Percentiles rank a stretch among this genome's conserved stretches.
Evolutionary conservation across 2,329 filamentous ascomycete species (phyloP).

Genomic region (Aaosphaeria pasadenensis): DNA sequence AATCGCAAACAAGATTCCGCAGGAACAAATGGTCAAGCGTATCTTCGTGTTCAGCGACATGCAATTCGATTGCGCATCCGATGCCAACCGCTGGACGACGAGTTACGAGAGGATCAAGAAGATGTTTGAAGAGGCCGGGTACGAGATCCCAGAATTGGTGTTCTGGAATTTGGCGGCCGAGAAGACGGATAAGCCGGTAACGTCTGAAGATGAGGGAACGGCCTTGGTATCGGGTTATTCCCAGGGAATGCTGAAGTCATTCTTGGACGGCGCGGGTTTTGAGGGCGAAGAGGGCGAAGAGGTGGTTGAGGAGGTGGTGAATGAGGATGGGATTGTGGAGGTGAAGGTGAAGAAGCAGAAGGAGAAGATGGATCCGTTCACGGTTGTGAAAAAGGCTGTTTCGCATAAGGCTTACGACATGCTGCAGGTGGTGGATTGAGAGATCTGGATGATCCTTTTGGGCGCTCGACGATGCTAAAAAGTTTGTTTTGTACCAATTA

Average conservation of each 20-base stretch:
- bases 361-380: constrained; percentile 44
- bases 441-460: not conserved
- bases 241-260: constrained; percentile 57
- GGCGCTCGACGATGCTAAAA: too few relatives aligned
- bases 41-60: constrained; percentile 62
- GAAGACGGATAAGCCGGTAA: constrained; percentile 50
- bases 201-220: constrained; percentile 44
- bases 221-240: constrained; percentile 56
- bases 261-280: constrained; percentile 51
- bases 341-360: constrained; percentile 35
- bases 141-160: constrained; percentile 58
- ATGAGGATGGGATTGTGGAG: constrained; percentile 26
- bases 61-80: constrained; percentile 51
- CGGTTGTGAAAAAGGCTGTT: constrained; percentile 50
- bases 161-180: constrained; percentile 59
- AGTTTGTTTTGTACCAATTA: too few relatives aligned
- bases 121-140: constrained; percentile 49
- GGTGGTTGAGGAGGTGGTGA: constrained; percentile 31
- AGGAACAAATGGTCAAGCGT: constrained; percentile 60
- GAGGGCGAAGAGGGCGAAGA: constrained; percentile 36
- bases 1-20: constrained; percentile 46
- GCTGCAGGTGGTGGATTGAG: constrained; percentile 55
- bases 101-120: constrained; percentile 51
- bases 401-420: constrained; percentile 55
- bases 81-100: constrained; percentile 36